phyloP scores from a whole-genome alignment of 1,284 basidiomycete species.

The Cutaneotrichosporon cutaneum region DNA sequence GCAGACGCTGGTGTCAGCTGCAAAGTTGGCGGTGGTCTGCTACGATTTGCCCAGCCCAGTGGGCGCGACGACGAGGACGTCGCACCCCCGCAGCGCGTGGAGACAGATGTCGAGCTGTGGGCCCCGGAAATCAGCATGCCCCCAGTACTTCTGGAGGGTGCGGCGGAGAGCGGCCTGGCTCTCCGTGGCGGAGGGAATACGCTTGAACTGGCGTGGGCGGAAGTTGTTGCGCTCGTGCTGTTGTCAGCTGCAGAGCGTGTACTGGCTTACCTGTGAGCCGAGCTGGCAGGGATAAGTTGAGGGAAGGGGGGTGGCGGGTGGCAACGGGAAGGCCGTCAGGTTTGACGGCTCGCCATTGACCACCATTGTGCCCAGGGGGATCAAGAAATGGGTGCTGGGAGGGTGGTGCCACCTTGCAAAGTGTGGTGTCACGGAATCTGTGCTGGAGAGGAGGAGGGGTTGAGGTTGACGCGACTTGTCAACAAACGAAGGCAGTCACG shows the following conservation, averaged over 20 bases:
- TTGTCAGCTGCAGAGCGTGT: not conserved
- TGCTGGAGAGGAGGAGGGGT: not conserved
- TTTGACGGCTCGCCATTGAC: constrained; percentile 9
- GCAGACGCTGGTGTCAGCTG: constrained; percentile 59
- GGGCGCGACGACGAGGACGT: constrained; percentile 80
- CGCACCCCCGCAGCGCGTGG: constrained; percentile 64
- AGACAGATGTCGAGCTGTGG: constrained; percentile 73
- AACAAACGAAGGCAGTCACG: constrained; percentile 14
- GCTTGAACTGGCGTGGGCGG: constrained; percentile 34
- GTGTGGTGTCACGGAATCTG: too few relatives aligned
- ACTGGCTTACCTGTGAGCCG: constrained; percentile 28
- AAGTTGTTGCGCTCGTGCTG: constrained; percentile 41
- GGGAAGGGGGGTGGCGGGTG: constrained; percentile 10
- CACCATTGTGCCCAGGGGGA: constrained; percentile 7
- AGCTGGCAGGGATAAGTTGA: constrained; percentile 18
- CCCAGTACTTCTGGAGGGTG: constrained; percentile 58
- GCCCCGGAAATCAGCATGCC: constrained; percentile 66
- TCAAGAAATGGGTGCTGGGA: not conserved
- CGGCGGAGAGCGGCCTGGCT: constrained; percentile 33
- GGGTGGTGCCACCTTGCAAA: too few relatives aligned
- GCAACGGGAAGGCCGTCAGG: constrained; percentile 12
- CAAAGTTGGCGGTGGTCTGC: too few relatives aligned
- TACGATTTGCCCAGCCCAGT: constrained; percentile 86
- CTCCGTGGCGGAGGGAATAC: constrained; percentile 45
- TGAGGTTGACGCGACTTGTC: constrained; percentile 5